Base-by-base conservation (phyloP, 805 yeast genomes). In the Candida qinlingensis region DNA sequence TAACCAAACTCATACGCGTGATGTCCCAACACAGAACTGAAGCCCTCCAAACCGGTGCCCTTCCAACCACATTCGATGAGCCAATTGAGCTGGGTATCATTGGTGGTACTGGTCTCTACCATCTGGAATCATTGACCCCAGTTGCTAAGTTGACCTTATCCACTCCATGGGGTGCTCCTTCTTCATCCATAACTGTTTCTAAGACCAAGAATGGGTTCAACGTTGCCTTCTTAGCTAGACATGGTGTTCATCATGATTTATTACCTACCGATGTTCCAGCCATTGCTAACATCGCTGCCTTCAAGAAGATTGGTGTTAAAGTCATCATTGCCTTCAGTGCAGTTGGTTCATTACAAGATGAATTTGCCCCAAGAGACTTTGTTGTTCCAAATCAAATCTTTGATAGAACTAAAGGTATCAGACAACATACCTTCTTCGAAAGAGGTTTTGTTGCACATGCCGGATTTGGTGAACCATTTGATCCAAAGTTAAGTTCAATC, bases 81-180 rank as follows among this genome's bases (percentile, higher is more conserved):
- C 83, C 87, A 34, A 87, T 94, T 28, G 76, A 79, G 37, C 75
- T 94, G 39, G 98, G 96, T 35, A 80, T 94, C 57, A 94, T 94
- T 65, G 99, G 99, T 38, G 99, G 99, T 38, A 94, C 99, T 5
- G 99, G 99, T n/a, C 77, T 94, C 31, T 94, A 94, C 73, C 86
- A 87, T 50, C 74, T 94, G 49, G 87, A 85, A 38, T 81, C 87
- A 49, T 74, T 94, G 48, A 77, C 83, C 42, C 95, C 96, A 4
- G 96, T 92, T 41, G 96, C 97, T 12, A 74, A 84, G 57, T 70
- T 94, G 39, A 80, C 88, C 12, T 69, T 90, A 50, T 77, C 85
- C 19, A 94, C 99, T 4, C 99, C 99, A 26, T 94, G 98, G 98
- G 99, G 99, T 9, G 78, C 76, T 56, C 97, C 99, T 26, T 90